Percentiles rank a stretch among this genome's conserved stretches.
phyloP scores from a whole-genome alignment of 768 basidiomycete species.

The Kwoniella dejecticola region DNA sequence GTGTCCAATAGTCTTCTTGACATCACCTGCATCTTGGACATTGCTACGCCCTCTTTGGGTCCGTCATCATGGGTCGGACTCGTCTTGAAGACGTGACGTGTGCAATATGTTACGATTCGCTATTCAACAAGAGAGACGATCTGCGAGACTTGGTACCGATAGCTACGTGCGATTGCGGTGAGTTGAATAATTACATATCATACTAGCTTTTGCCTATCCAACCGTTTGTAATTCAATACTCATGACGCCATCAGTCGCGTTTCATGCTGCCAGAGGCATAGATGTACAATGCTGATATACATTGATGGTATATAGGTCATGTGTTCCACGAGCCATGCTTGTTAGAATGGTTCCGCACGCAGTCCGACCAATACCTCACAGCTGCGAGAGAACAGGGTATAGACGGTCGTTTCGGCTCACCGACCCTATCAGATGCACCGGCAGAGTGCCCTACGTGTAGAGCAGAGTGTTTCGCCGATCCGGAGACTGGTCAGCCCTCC shows the following conservation, averaged over 20 bases:
- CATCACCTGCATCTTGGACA: background rate
- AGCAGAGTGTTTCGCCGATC: constrained; percentile 37
- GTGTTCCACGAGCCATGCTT: constrained; percentile 44
- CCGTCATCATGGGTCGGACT: constrained; percentile 14
- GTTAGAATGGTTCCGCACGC: constrained; percentile 35
- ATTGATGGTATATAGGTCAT: constrained; percentile 28
- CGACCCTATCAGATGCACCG: constrained; percentile 30
- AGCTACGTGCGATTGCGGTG: constrained; percentile 42
- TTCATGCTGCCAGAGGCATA: background rate
- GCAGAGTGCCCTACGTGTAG: constrained; percentile 41
- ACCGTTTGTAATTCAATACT: too few species aligned
- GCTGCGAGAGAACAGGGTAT: constrained; percentile 22
- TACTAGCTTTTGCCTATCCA: too few species aligned
- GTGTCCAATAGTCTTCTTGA: too few species aligned
- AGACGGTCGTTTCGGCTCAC: constrained; percentile 19
- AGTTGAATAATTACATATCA: too few species aligned
- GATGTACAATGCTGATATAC: background rate
- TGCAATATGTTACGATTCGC: constrained; percentile 44
- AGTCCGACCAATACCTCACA: constrained; percentile 26
- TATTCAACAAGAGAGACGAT: constrained; percentile 39
- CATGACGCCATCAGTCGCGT: too few species aligned
- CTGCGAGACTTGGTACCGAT: constrained; percentile 36
- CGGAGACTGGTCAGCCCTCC: constrained; percentile 36
- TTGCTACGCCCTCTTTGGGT: background rate
- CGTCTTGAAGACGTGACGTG: constrained; percentile 35